Base-by-base conservation (phyloP, 73 alveolate species). In the Symbiodinium natans region DNA sequence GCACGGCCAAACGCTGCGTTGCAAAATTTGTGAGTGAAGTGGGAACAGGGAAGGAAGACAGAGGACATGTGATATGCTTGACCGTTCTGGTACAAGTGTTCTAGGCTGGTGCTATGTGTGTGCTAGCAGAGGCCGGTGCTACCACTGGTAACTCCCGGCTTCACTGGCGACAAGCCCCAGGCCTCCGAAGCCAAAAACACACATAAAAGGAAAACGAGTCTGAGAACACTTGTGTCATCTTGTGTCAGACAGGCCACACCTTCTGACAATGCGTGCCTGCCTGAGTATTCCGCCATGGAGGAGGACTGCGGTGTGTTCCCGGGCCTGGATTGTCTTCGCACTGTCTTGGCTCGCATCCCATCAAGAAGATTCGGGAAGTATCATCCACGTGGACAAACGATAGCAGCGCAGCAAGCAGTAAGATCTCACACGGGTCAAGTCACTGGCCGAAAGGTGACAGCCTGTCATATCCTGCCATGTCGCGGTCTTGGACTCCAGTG, bases 401-500 rank as follows among this genome's bases (percentile, higher is more conserved):
- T n/a, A n/a, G n/a, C n/a, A n/a, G n/a, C n/a, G n/a, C n/a, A n/a
- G n/a, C n/a, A n/a, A n/a, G n/a, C n/a, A n/a, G n/a, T n/a, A n/a
- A n/a, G n/a, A n/a, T n/a, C n/a, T n/a, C n/a, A n/a, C n/a, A n/a
- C n/a, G n/a, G n/a, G n/a, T n/a, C n/a, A n/a, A n/a, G n/a, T n/a
- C n/a, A n/a, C n/a, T n/a, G n/a, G n/a, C n/a, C n/a, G n/a, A 52
- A 29, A 52, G n/a, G 71, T 52, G 71, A 52, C 71, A 52, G 31
- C 71, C 0, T 29, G 25, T 8, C 71, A 23, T 52, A 0, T n/a
- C 31, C 71, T 52, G 71, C 71, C 15, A 52, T 52, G 71, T 52
- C 71, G n/a, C 71, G 71, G 27, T 52, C 41, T 74, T 34, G 41
- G 27, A 54, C 77, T 42, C 93, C 93, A 1, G 93, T 84, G 46